Evolutionary conservation across 2,329 filamentous ascomycete genomes (phyloP).

Genomic region (Balansia obtecta): DNA sequence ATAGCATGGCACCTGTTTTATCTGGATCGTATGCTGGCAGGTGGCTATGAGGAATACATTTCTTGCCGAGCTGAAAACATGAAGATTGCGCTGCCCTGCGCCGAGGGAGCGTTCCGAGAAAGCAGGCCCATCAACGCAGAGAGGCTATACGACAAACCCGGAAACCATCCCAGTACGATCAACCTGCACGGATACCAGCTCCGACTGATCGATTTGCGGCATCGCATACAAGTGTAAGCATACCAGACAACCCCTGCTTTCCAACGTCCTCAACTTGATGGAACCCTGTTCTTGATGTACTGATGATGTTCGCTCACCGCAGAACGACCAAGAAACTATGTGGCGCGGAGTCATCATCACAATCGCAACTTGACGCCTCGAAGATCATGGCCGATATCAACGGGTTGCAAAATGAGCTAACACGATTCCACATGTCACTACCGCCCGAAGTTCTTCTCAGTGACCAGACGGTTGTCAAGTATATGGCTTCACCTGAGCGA

Average conservation of each 20-base stretch:
- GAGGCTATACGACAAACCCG: conserved; percentile 18
- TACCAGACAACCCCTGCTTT: neutral
- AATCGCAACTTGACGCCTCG: conserved; percentile 20
- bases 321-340: conserved; percentile 18
- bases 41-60: conserved; percentile 28
- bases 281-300: too few species aligned
- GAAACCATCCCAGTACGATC: conserved; percentile 12
- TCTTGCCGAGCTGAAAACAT: conserved; percentile 24
- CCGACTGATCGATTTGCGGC: conserved; percentile 23
- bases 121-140: conserved; percentile 19
- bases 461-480: conserved; percentile 21
- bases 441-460: conserved; percentile 21
- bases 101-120: conserved; percentile 20
- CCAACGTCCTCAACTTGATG: neutral
- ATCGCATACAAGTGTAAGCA: conserved; percentile 24
- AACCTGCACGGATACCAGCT: conserved; percentile 23
- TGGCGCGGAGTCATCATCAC: conserved; percentile 8
- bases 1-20: conserved; percentile 27
- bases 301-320: neutral
- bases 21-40: conserved; percentile 25
- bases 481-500: conserved; percentile 18
- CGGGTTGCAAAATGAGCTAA: conserved; percentile 24
- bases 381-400: conserved; percentile 25
- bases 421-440: conserved; percentile 22
- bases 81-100: conserved; percentile 25